These are phyloP conservation scores for Deuterostichococcus epilithicus DNA, from an alignment of 139 green algal genomes.

Conservation along the genomic window DNA sequence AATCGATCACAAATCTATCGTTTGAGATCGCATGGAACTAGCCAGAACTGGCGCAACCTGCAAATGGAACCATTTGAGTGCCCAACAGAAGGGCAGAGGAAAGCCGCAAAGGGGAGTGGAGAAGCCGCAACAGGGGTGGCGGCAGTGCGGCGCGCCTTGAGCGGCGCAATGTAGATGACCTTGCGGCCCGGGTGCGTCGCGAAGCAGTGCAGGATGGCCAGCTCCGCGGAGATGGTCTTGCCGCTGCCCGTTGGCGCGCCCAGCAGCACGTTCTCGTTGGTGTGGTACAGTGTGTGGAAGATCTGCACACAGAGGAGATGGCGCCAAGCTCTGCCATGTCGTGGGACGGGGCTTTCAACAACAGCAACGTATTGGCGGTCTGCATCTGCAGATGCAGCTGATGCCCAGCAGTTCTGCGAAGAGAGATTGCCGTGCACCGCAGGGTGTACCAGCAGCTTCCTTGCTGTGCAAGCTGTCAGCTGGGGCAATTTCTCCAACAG, in stretches of 20 bases:
- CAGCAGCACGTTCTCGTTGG: constrained; percentile 90
- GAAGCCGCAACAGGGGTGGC: background rate
- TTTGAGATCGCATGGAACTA: background rate
- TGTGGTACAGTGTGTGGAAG: constrained; percentile 97
- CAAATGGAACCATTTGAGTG: background rate
- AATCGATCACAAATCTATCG: background rate
- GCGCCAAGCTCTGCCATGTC: background rate
- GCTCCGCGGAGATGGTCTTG: constrained; percentile 93
- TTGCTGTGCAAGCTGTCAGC: no score
- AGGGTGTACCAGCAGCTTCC: no score
- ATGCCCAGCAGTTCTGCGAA: no score
- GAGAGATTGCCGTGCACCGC: no score
- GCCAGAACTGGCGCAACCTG: background rate
- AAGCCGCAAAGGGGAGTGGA: background rate
- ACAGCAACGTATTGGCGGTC: background rate
- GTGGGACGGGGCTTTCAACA: background rate
- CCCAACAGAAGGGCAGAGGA: background rate
- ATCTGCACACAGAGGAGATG: constrained; percentile 46
- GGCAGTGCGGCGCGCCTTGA: constrained; percentile 65
- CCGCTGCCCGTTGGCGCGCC: constrained; percentile 90
- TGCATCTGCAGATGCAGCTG: background rate
- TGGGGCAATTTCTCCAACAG: no score
- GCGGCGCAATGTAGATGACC: constrained; percentile 95
- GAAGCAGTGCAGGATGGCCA: constrained; percentile 89
- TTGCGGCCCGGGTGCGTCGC: constrained; percentile 60